Percentiles rank a stretch among this genome's conserved stretches.
These are phyloP conservation scores for Periconia sp. DNA, from an alignment of 2,329 filamentous ascomycete species.

Conservation along the genomic window DNA sequence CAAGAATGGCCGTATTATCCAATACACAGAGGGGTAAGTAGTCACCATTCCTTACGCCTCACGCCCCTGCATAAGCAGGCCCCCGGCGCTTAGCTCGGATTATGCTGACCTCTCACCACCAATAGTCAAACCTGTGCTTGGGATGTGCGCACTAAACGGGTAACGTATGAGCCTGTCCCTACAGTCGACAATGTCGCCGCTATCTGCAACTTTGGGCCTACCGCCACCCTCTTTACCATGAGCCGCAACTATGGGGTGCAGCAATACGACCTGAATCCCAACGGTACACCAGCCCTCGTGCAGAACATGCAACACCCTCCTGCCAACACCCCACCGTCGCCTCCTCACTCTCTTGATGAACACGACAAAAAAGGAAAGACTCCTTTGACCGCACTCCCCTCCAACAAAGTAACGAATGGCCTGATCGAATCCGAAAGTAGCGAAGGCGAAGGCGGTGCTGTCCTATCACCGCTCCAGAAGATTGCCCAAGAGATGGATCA, in stretches of 20 bases:
- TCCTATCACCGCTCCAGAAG: constrained; percentile 71
- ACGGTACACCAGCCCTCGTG: constrained; percentile 69
- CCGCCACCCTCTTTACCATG: constrained; percentile 88
- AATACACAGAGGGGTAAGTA: constrained; percentile 85
- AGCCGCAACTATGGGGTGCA: constrained; percentile 87
- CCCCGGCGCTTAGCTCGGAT: constrained; percentile 19
- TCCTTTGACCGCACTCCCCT: constrained; percentile 34
- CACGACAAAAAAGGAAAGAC: constrained; percentile 51
- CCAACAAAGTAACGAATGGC: constrained; percentile 30
- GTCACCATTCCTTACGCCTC: constrained; percentile 7
- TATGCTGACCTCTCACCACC: constrained; percentile 23
- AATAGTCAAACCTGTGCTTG: constrained; percentile 81
- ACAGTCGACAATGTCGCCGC: constrained; percentile 80
- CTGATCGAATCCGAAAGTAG: constrained; percentile 63
- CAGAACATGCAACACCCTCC: constrained; percentile 85
- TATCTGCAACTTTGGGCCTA: constrained; percentile 84
- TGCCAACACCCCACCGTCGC: constrained; percentile 75
- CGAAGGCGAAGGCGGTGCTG: constrained; percentile 60
- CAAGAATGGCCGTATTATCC: constrained; percentile 93
- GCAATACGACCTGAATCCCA: constrained; percentile 89
- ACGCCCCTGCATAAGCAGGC: constrained; percentile 9
- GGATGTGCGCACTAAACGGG: constrained; percentile 98
- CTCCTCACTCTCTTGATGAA: constrained; percentile 79
- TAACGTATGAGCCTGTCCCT: constrained; percentile 85
- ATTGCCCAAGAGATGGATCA: constrained; percentile 72